Base-by-base conservation (phyloP, 805 yeast genomes). In the Ogataea nakhonphanomensis region DNA sequence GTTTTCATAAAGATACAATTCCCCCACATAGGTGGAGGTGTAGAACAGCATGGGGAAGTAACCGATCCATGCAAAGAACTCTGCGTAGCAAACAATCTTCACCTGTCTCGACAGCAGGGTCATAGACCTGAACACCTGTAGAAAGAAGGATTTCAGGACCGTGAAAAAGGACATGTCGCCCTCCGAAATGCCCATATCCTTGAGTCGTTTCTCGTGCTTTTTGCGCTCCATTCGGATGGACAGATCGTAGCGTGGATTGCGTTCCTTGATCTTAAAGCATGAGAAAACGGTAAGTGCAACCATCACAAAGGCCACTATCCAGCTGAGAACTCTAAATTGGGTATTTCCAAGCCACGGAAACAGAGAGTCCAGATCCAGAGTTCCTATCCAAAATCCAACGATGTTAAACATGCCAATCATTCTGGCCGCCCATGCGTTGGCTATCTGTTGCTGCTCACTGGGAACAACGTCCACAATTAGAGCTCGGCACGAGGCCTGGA, bases 371-470 rank as follows among this genome's bases (percentile, higher is more conserved):
- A 79, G 53, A 41, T 77, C 66, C 24, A 73, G 46, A 0, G 79
- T 62, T 3, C 81, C 80, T 26, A 79, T 48, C 48, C 69, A 67
- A 53, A 74, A 79, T 3, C 84, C 83, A 15, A 73, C 49, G 9
- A 79, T 74, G 45, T 79, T 79, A 46, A 81, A 80, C 1, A 65
- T 63, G 0, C 84, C 79, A 36, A 77, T 75, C 78, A 79, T 68
- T 35, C 81, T 61, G 1, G 84, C 81, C 1, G 83, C 84, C 81
- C 81, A 76, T 1, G 82, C 84, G 53, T 78, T 79, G 8, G 82
- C 80, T 5, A 62, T 51, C 39, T 73, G 76, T 49, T 79, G 84
- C 48, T 76, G 84, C 36, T 64, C 58, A 0, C 76, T 66, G 5
- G 81, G 75, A 7, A 78, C 77, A 45, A 75, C 73, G 51, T 79